phyloP scores from a whole-genome alignment of 768 basidiomycete species.

The Rhizopogon salebrosus region DNA sequence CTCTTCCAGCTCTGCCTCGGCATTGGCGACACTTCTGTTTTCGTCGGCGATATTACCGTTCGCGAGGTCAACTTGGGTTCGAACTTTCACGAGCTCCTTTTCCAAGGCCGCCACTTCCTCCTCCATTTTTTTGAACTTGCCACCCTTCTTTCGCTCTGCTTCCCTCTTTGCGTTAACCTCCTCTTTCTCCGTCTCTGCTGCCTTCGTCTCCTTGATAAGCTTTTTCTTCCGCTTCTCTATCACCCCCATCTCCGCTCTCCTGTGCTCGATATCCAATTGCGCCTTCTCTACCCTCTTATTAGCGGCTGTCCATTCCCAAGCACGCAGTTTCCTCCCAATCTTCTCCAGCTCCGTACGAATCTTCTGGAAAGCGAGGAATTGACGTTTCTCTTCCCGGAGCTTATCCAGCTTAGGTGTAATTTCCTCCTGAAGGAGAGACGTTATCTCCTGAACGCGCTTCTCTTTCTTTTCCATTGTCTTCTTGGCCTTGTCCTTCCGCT shows the following conservation, averaged over 20 bases:
- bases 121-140: slow-evolving; percentile 83
- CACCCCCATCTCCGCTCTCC: slow-evolving; percentile 42
- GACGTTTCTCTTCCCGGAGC: slow-evolving; percentile 82
- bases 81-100: slow-evolving; percentile 74
- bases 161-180: slow-evolving; percentile 74
- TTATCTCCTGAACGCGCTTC: slow-evolving; percentile 89
- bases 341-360: slow-evolving; percentile 82
- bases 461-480: slow-evolving; percentile 98
- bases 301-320: slow-evolving; percentile 81
- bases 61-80: slow-evolving; percentile 83
- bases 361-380: slow-evolving; percentile 89
- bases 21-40: slow-evolving; percentile 46
- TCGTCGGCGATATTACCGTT: slow-evolving; percentile 75
- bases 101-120: slow-evolving; percentile 74
- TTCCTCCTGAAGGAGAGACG: slow-evolving; percentile 74
- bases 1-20: slow-evolving; percentile 58
- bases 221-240: slow-evolving; percentile 45
- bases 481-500: slow-evolving; percentile 92
- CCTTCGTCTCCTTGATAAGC: slow-evolving; percentile 47
- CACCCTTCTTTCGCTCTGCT: slow-evolving; percentile 87
- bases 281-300: slow-evolving; percentile 49
- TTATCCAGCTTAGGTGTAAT: slow-evolving; percentile 93
- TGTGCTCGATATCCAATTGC: slow-evolving; percentile 48
- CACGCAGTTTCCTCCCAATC: slow-evolving; percentile 73
- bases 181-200: slow-evolving; percentile 61